Conservation (phyloP, 306 rosid genomes). For the Malus asiatica region DNA sequence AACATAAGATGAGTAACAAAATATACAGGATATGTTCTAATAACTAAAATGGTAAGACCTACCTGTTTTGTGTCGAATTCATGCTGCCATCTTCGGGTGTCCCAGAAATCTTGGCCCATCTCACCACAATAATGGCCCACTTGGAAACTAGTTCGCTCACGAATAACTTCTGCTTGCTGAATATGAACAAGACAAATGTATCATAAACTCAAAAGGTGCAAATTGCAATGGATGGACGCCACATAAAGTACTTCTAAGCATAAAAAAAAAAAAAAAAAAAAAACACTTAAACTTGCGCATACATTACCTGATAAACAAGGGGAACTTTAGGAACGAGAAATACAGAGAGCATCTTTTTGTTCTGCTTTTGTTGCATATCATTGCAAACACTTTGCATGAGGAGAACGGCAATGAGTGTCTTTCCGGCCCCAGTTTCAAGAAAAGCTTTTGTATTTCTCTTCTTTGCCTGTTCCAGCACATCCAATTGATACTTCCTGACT, state of each 20-base stretch:
- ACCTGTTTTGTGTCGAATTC: constrained; percentile 89
- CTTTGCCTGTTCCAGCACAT: constrained; percentile 98
- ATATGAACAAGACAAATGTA: constrained; percentile 16
- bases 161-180: constrained; percentile 98
- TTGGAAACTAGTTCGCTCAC: constrained; percentile 89
- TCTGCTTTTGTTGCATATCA: constrained; percentile 52
- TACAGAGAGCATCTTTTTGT: constrained; percentile 80
- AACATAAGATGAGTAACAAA: background rate
- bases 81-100: constrained; percentile 93
- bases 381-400: constrained; percentile 66
- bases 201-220: background rate
- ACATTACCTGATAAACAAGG: constrained; percentile 84
- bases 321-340: constrained; percentile 98
- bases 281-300: background rate
- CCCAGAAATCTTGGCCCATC: constrained; percentile 99
- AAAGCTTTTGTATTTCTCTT: constrained; percentile 82
- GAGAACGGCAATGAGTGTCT: constrained; percentile 93
- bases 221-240: background rate
- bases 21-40: background rate
- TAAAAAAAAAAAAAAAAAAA: background rate
- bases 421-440: constrained; percentile 99
- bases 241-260: background rate
- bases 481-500: constrained; percentile 92
- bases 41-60: constrained; percentile 19
- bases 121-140: constrained; percentile 99